Percentiles rank a stretch among this genome's conserved stretches.
Conservation (phyloP, 495 filamentous ascomycete species). For the Neurospora sp. region DNA sequence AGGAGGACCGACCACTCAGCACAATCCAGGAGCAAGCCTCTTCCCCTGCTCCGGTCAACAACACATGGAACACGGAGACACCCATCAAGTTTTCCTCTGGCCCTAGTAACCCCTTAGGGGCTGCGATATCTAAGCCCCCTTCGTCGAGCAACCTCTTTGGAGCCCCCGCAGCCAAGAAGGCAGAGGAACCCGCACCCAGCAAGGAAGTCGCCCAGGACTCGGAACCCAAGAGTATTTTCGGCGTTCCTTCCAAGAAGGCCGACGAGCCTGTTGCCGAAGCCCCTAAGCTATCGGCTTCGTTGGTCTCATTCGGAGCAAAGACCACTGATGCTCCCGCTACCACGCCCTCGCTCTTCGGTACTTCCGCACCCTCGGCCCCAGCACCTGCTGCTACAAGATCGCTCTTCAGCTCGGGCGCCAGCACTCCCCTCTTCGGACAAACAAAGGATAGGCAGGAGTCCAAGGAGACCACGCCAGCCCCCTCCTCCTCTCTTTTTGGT, state of each 20-base stretch:
- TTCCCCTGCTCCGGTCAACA: slow-evolving; percentile 26
- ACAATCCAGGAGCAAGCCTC: slow-evolving; percentile 25
- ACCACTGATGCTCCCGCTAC: slow-evolving; percentile 12
- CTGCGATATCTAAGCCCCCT: slow-evolving; percentile 23
- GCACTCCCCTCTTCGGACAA: slow-evolving; percentile 6
- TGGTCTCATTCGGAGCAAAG: slow-evolving; percentile 10
- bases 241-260: slow-evolving; percentile 11
- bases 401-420: slow-evolving; percentile 11
- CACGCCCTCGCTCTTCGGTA: slow-evolving; percentile 17
- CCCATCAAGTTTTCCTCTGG: slow-evolving; percentile 27
- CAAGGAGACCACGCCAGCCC: slow-evolving; percentile 8
- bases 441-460: slow-evolving; percentile 11
- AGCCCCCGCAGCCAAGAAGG: slow-evolving; percentile 9
- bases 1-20: slow-evolving; percentile 24
- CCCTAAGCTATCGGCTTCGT: slow-evolving; percentile 5
- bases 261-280: slow-evolving; percentile 9
- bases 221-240: slow-evolving; percentile 12
- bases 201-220: slow-evolving; percentile 7
- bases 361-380: slow-evolving; percentile 4
- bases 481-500: slow-evolving; percentile 11
- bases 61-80: slow-evolving; percentile 36
- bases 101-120: slow-evolving; percentile 21
- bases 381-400: slow-evolving; percentile 1
- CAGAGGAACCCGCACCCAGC: slow-evolving; percentile 4
- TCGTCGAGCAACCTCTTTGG: slow-evolving; percentile 16